Evolutionary conservation across 768 basidiomycete genomes (phyloP).

Genomic region (Kwoniella shandongensis): DNA sequence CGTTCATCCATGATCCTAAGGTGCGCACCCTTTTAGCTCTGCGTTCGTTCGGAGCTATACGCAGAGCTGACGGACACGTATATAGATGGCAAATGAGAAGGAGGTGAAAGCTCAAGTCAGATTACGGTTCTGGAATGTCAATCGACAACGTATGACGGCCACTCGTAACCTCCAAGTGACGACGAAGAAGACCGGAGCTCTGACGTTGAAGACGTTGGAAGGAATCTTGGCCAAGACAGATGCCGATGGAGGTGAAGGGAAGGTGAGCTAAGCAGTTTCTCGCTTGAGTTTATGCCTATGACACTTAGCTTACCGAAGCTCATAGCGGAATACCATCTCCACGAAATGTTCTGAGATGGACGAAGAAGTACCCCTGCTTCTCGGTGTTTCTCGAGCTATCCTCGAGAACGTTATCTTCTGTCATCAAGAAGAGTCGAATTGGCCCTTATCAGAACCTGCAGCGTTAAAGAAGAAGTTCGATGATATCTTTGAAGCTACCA

Average conservation of each 20-base stretch:
- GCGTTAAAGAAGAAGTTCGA: conserved; percentile 98
- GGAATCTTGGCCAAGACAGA: conserved; percentile 77
- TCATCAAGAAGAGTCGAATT: conserved; percentile 98
- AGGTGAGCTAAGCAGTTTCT: conserved; percentile 59
- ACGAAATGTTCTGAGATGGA: conserved; percentile 99
- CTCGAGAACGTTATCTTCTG: conserved; percentile 99
- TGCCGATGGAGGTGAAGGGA: conserved; percentile 65
- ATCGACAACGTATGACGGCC: conserved; percentile 84
- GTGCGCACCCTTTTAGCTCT: conserved; percentile 20
- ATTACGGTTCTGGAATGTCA: conserved; percentile 84
- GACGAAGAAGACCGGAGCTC: conserved; percentile 77
- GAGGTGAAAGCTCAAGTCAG: conserved; percentile 99
- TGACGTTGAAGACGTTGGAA: conserved; percentile 98
- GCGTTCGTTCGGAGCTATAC: too few relatives aligned
- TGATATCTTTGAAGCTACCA: conserved; percentile 98
- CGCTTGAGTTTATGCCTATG: neutral
- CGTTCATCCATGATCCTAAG: conserved; percentile 96
- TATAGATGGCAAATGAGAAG: conserved; percentile 90
- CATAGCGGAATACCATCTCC: conserved; percentile 81
- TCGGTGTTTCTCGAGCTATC: conserved; percentile 97
- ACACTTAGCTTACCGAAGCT: neutral
- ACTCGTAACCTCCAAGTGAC: conserved; percentile 88
- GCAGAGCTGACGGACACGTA: conserved; percentile 1
- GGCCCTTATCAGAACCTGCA: conserved; percentile 90
- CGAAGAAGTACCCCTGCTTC: conserved; percentile 81